Evolutionary conservation across 2,329 filamentous ascomycete genomes (phyloP).

Genomic region (Hypoxylon sp.): DNA sequence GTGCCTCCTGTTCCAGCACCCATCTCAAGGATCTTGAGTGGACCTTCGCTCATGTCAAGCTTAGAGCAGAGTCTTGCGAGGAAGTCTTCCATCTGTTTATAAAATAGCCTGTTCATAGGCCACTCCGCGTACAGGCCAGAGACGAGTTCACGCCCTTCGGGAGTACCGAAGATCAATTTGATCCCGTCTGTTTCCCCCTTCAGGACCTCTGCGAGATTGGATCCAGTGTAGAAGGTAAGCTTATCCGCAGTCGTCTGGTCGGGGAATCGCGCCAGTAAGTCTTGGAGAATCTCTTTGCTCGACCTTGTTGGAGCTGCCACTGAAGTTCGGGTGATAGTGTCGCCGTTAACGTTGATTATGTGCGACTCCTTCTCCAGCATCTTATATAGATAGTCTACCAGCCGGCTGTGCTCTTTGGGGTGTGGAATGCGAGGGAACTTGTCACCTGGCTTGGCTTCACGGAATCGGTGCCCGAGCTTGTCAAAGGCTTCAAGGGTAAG

Average conservation of each 20-base stretch:
- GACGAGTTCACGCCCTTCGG: conserved; percentile 56
- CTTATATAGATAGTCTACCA: conserved; percentile 55
- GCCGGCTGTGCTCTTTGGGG: conserved; percentile 50
- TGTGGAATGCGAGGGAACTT: conserved; percentile 49
- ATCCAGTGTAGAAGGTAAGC: conserved; percentile 50
- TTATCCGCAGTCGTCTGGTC: conserved; percentile 50
- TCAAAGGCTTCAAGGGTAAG: conserved; percentile 56
- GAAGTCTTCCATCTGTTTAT: conserved; percentile 56
- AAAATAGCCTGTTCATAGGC: conserved; percentile 55
- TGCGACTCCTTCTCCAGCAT: conserved; percentile 55
- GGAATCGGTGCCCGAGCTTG: conserved; percentile 51
- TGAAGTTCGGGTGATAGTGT: conserved; percentile 51
- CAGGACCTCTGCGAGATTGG: conserved; percentile 51
- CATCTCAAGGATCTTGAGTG: conserved; percentile 49
- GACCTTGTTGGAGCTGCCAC: conserved; percentile 44
- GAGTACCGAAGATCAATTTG: conserved; percentile 58
- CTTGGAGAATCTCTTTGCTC: conserved; percentile 50
- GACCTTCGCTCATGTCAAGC: conserved; percentile 37
- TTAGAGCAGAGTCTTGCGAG: conserved; percentile 46
- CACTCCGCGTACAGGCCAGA: conserved; percentile 56
- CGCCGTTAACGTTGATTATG: conserved; percentile 52
- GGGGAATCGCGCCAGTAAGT: conserved; percentile 50
- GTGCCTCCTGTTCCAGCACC: conserved; percentile 57
- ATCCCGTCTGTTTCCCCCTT: conserved; percentile 57
- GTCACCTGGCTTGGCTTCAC: conserved; percentile 41